Base-by-base conservation (phyloP, 495 filamentous ascomycete species). In the Neurospora hispaniola region DNA sequence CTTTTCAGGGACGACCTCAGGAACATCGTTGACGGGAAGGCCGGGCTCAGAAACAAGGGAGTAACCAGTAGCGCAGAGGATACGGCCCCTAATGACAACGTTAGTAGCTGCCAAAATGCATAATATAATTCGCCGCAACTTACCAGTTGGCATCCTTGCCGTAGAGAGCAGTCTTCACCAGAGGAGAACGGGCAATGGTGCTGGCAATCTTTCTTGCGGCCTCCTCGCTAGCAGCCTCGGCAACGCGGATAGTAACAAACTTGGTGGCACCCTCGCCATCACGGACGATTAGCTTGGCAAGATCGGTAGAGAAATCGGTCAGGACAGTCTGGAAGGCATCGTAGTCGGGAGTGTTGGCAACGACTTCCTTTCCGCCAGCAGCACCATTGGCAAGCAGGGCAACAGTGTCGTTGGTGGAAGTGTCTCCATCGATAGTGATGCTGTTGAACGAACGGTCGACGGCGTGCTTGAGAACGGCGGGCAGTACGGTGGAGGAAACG, bases 181-280 rank as follows among this genome's bases (percentile, higher is more conserved):
- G 87, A 23, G 96, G 93, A 7, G 93, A 97, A 46, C 92, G 89
- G n/a, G 96, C 94, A 82, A 98, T 97, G 44, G 92, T 93, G 70
- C 89, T 90, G 27, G 95, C 96, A 72, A 98, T 89, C 80, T 86
- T 83, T 16, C 89, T 86, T 0, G 89, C 90, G 42, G 87, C 90
- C 42, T 86, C 82, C 74, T 91, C 89, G 74, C 88, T 89, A 4
- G 90, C 83, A 10, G 90, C 89, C 80, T 93, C 90, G 40, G 85
- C 87, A 42, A 99, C 91, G n/a, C 89, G 89, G 74, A 99, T 91
- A 11, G 92, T 97, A 68, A 99, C 93, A 80, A 98, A 98, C 84
- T 99, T 99, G 18, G 96, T 98, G 4, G 96, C 96, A 71, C 96
- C 96, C 82, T 99, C 96, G 77, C 96, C 96, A 79, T 99, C 96